These are phyloP conservation scores for Termitomyces sp. DNA, from an alignment of 768 basidiomycete genomes.

Conservation along the genomic window DNA sequence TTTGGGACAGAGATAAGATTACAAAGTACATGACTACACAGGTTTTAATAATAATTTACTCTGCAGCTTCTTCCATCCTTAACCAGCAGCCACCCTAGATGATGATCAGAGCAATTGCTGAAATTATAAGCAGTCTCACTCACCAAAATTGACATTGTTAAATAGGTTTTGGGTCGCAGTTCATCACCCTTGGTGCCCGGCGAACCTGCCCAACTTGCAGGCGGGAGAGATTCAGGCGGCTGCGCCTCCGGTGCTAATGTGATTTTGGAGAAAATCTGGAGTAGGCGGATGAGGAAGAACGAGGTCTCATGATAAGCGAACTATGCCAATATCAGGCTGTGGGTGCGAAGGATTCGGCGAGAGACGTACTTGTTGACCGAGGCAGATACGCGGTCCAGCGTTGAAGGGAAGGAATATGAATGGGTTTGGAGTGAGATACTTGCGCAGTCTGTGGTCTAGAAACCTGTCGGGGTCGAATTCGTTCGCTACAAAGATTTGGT, in stretches of 20 bases:
- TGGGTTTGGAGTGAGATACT: slow-evolving; percentile 53
- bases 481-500: slow-evolving; percentile 29
- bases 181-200: slow-evolving; percentile 28
- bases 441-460: slow-evolving; percentile 52
- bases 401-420: slow-evolving; percentile 73
- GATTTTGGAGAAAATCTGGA: slow-evolving; percentile 40
- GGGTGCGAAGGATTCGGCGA: not conserved
- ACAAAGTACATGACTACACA: too few species aligned
- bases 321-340: slow-evolving; percentile 18
- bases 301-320: slow-evolving; percentile 55
- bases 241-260: slow-evolving; percentile 39
- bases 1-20: slow-evolving; percentile 14
- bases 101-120: not conserved
- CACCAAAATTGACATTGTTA: slow-evolving; percentile 13
- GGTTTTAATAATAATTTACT: too few species aligned
- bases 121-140: not conserved
- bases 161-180: slow-evolving; percentile 9
- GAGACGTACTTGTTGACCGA: slow-evolving; percentile 40
- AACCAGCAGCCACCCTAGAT: slow-evolving; percentile 30
- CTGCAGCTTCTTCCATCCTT: slow-evolving; percentile 20
- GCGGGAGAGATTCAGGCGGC: slow-evolving; percentile 33
- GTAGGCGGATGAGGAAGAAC: slow-evolving; percentile 44
- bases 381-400: slow-evolving; percentile 62
- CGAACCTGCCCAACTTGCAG: slow-evolving; percentile 36
- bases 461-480: slow-evolving; percentile 66